Base-by-base conservation (phyloP, 2,329 filamentous ascomycete genomes). In the Zalaria sp. region DNA sequence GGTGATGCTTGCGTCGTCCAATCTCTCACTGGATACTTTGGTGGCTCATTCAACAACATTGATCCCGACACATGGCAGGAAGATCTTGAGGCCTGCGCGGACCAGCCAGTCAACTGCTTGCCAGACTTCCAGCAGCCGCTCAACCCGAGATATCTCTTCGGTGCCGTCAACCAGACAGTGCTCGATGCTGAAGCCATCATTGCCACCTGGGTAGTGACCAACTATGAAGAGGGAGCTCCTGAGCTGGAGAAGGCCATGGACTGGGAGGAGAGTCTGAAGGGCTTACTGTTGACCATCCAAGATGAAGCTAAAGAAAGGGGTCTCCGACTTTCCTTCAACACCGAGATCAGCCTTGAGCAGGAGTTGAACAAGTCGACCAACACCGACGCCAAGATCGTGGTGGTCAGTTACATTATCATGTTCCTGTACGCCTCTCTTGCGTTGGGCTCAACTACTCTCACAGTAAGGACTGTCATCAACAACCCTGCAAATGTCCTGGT, bases 321-420 rank as follows among this genome's bases (percentile, higher is more conserved):
- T 1, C 72, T 98, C 6, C 75, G 91, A 18, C 66, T 98, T 31
- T 96, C 88, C 5, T 98, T 96, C 70, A 93, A 79, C 39, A 93
- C 91, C 0, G 91, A 98, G 63, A 84, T 89, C 61, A 95, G 88
- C 60, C 67, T 98, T 46, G 89, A 96, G 58, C 75, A 95, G 57
- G 91, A 98, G 57, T 71, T 98, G 44, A 98, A 95, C 68, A 94
- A 96, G 64, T 93, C 87, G 32, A 95, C 87, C 39, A 98, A 98
- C 61, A 96, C 91, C 0, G 91, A 98, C 60, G 93, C 89, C 36
- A 95, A 89, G 60, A 98, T 98, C 53, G 79, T 98, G 25, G 77
- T 89, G 41, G 81, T 98, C 62, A 96, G 89, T 69, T 98, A 98
- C 64, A 73, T 96, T 48, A 85, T 95, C 66, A 98, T 98, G 91